A percentile compares a stretch with the other conserved stretches of the same genome.
These are phyloP conservation scores for Lodderomyces jiufengensis DNA, from an alignment of 1,139 yeast species.

Conservation along the genomic window DNA sequence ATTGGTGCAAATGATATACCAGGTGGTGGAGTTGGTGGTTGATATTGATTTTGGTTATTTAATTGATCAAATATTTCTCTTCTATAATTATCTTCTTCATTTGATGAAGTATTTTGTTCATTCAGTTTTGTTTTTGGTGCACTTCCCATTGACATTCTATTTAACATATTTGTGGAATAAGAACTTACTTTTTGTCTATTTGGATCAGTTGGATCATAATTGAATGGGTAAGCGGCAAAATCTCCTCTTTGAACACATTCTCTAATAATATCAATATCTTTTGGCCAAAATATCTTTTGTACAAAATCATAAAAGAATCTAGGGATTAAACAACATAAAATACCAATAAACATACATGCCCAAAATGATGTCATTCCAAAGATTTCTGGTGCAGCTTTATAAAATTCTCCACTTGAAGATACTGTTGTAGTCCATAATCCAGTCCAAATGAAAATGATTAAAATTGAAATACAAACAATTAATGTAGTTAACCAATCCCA, in stretches of 20 bases:
- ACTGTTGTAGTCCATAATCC: conserved; percentile 76
- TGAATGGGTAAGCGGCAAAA: conserved; percentile 52
- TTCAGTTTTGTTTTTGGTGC: conserved; percentile 3
- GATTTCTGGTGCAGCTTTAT: conserved; percentile 68
- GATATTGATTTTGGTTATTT: not conserved
- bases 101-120: not conserved
- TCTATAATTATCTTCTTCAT: conserved; percentile 2
- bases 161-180: conserved; percentile 22
- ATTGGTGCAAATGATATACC: conserved; percentile 9
- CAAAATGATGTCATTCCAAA: conserved; percentile 75
- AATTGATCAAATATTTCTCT: conserved; percentile 5
- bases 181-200: conserved; percentile 36
- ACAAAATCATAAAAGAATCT: conserved; percentile 65
- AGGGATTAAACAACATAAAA: conserved; percentile 71
- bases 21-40: conserved; percentile 15
- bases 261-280: conserved; percentile 80
- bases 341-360: conserved; percentile 77
- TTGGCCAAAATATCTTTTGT: conserved; percentile 63
- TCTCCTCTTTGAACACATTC: conserved; percentile 67
- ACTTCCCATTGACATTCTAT: conserved; percentile 18
- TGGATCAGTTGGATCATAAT: conserved; percentile 66
- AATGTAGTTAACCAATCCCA: conserved; percentile 90
- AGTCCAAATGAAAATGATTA: conserved; percentile 80
- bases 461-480: conserved; percentile 59
- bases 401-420: conserved; percentile 61